These are phyloP conservation scores for Claviceps maximensis DNA, from an alignment of 2,329 filamentous ascomycete genomes.

Conservation along the genomic window DNA sequence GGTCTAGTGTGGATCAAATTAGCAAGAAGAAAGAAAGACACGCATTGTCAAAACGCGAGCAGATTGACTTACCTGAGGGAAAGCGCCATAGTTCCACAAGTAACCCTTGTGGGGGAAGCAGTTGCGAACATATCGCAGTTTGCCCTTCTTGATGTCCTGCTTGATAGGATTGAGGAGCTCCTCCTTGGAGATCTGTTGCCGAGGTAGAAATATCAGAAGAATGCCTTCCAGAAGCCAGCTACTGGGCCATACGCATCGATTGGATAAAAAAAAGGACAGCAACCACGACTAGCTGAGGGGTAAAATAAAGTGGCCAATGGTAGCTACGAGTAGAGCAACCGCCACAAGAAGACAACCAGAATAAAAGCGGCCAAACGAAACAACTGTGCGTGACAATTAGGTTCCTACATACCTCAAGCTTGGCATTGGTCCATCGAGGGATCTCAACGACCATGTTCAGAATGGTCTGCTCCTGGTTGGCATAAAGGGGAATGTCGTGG, in stretches of 20 bases:
- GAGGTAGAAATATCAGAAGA: conserved; percentile 12
- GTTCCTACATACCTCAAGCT: conserved; percentile 69
- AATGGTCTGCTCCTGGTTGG: conserved; percentile 88
- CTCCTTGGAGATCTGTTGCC: conserved; percentile 83
- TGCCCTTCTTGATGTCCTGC: conserved; percentile 99
- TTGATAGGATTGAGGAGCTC: conserved; percentile 98
- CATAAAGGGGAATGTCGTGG: conserved; percentile 96
- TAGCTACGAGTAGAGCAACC: background rate
- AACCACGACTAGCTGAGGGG: background rate
- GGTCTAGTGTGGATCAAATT: conserved; percentile 45
- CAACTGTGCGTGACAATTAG: background rate
- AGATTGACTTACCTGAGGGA: conserved; percentile 65
- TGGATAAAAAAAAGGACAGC: background rate
- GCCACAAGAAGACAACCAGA: no score
- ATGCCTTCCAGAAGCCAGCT: background rate
- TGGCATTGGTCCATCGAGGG: conserved; percentile 98
- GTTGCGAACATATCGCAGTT: conserved; percentile 98
- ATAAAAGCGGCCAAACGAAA: background rate
- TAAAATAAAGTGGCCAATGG: background rate
- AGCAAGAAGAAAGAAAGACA: background rate
- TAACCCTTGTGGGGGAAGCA: conserved; percentile 99
- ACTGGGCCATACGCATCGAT: background rate
- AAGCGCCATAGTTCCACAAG: conserved; percentile 99
- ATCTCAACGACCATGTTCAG: conserved; percentile 99
- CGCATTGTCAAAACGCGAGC: background rate